Evolutionary conservation across 2,329 filamentous ascomycete species (phyloP), one percentile per base, ranked within the genome.

Genomic region (Nannizzia gypsea): DNA sequence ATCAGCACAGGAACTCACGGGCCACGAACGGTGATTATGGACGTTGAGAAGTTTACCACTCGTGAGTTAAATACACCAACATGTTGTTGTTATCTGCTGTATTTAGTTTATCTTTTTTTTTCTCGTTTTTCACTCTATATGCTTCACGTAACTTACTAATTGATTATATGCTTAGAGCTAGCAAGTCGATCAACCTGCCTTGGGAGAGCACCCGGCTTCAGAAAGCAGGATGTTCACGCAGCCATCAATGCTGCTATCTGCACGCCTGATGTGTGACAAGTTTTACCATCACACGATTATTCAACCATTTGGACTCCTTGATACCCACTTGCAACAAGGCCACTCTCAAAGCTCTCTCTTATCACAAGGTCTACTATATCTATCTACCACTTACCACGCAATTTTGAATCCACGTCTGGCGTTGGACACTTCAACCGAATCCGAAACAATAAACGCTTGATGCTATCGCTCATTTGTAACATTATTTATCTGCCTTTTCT

Each of bases 121-220:
- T 3, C 9, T 3, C 9, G n/a, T n/a, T n/a, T n/a, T n/a, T n/a
- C 13, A 36, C 13, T 36, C 31, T 11, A 11, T 13, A 11, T 36
- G 31, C n/a, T 36, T 36, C 31, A 36, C 31, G 48, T 61, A 6
- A 11, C 20, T 15, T 24, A 24, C 24, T 11, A 31, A 54, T 13
- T 34, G 54, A 9, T 42, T 36, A 20, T 26, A 31, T n/a, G 20
- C 17, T 36, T 36, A 68, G 68, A 65, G 15, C 66, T 72, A 38
- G 61, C 68, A 2, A 57, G 63, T 15, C 66, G 66, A n/a, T 58
- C 66, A 38, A 64, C 68, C n/a, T 68, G 71, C 50, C 65, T 73
- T 2, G 70, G 70, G 20, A 67, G 71, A 13, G 70, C 71, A 2
- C 71, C 71, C 6, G 71, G 71, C 0, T 72, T 71, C 59, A 64